Conservation (phyloP, 2,329 filamentous ascomycete genomes). For the Xylariaceae sp. region DNA sequence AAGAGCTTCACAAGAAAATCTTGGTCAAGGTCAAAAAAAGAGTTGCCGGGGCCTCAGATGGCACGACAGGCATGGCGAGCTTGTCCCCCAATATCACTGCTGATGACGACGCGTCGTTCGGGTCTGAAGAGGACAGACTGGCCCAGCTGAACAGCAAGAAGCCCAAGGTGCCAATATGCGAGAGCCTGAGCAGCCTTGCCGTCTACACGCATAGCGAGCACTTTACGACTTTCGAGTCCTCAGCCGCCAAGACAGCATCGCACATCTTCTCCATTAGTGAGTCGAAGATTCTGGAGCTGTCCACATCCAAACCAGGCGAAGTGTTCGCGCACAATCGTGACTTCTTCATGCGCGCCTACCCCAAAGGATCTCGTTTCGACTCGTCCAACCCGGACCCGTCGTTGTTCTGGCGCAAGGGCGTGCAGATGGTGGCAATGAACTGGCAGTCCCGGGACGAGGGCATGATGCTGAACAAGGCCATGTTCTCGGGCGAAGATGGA, state of each 20-base stretch:
- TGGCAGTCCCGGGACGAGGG: constrained; percentile 93
- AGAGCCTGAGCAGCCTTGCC: constrained; percentile 64
- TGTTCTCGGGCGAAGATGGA: constrained; percentile 82
- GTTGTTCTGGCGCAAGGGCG: constrained; percentile 83
- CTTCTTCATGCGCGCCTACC: constrained; percentile 88
- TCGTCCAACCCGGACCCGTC: constrained; percentile 95
- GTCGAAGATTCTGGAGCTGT: constrained; percentile 56
- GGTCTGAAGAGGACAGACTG: constrained; percentile 36
- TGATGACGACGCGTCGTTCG: constrained; percentile 29
- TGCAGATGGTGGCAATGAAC: constrained; percentile 96
- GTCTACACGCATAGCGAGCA: constrained; percentile 83
- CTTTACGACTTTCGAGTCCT: constrained; percentile 64
- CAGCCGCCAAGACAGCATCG: constrained; percentile 49
- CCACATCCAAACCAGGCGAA: constrained; percentile 57
- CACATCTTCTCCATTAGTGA: constrained; percentile 89
- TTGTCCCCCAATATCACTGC: constrained; percentile 19
- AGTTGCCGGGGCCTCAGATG: constrained; percentile 22
- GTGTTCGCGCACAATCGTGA: constrained; percentile 83
- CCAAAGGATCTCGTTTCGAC: constrained; percentile 66
- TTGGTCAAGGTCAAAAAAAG: constrained; percentile 69
- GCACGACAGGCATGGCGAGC: constrained; percentile 26
- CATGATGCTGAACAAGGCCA: constrained; percentile 94
- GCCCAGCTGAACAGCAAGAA: constrained; percentile 29
- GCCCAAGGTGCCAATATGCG: constrained; percentile 56
- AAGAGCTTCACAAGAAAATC: constrained; percentile 70